phyloP scores from a whole-genome alignment of 306 rosid genomes.

The Crotalaria pallida region DNA sequence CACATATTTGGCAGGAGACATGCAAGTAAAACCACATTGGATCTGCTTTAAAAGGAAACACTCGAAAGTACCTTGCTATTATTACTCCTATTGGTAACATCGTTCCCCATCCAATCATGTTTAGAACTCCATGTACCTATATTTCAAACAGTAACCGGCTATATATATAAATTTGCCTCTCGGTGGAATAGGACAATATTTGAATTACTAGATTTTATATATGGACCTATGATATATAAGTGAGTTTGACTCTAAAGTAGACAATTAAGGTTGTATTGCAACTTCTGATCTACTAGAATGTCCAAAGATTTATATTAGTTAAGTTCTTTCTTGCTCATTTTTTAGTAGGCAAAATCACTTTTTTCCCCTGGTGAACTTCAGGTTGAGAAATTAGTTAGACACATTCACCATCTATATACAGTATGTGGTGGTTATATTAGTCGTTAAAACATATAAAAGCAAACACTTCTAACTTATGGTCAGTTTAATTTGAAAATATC shows the following conservation, averaged over 20 bases:
- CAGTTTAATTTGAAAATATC: too few relatives aligned
- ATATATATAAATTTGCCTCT: neutral
- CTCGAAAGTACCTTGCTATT: slow-evolving; percentile 53
- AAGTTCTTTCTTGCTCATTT: too few relatives aligned
- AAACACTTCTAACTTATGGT: neutral
- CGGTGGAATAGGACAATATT: too few relatives aligned
- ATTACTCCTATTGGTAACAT: slow-evolving; percentile 68
- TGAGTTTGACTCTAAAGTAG: too few relatives aligned
- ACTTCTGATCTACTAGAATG: too few relatives aligned
- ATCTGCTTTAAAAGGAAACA: neutral
- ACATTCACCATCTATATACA: neutral
- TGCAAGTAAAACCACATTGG: slow-evolving; percentile 32
- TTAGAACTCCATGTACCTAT: slow-evolving; percentile 76
- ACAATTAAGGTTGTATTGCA: too few relatives aligned
- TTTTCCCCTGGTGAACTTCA: too few relatives aligned
- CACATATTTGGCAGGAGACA: slow-evolving; percentile 35
- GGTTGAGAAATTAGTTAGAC: too few relatives aligned
- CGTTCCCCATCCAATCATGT: slow-evolving; percentile 80
- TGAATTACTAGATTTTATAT: too few relatives aligned
- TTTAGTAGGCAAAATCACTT: too few relatives aligned
- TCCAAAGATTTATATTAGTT: too few relatives aligned
- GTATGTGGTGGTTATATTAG: neutral
- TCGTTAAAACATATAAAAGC: neutral
- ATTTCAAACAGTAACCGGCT: neutral
- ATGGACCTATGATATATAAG: too few relatives aligned